Percentiles rank a stretch among this genome's conserved stretches.
These are phyloP conservation scores for Favolaschia claudopus DNA, from an alignment of 768 basidiomycete genomes.

Conservation along the genomic window DNA sequence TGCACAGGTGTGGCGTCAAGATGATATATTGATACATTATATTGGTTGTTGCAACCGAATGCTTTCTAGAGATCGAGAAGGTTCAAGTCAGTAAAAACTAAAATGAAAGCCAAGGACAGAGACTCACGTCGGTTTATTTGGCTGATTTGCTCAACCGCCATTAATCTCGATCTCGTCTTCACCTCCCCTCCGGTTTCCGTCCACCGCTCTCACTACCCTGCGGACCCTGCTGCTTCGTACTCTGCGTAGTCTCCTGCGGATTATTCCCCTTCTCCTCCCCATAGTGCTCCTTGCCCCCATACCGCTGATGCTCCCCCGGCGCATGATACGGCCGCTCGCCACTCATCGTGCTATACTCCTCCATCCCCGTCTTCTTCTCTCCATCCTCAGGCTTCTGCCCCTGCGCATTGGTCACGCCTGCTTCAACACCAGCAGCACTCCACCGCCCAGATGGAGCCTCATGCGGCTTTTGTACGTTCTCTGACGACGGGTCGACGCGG, in stretches of 20 bases:
- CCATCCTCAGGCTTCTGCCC: constrained; percentile 40
- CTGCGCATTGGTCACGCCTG: constrained; percentile 43
- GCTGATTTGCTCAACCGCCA: no score
- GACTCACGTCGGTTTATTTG: no score
- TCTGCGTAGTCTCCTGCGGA: constrained; percentile 42
- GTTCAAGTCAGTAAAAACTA: no score
- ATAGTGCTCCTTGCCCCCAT: constrained; percentile 29
- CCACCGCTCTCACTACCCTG: constrained; percentile 45
- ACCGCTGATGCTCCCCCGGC: constrained; percentile 25
- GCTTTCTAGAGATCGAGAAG: no score
- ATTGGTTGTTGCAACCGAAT: no score
- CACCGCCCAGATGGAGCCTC: constrained; percentile 56
- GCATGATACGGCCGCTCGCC: constrained; percentile 34
- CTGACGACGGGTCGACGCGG: constrained; percentile 53
- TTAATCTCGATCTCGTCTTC: neutral
- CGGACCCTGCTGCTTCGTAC: constrained; percentile 44
- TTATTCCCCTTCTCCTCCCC: constrained; percentile 12
- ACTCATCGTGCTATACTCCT: constrained; percentile 36
- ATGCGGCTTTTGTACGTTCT: constrained; percentile 54
- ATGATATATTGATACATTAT: no score
- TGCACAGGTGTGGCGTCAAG: no score
- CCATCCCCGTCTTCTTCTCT: constrained; percentile 32
- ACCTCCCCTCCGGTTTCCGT: constrained; percentile 39
- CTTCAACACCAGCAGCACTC: constrained; percentile 49
- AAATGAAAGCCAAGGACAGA: no score